Percentiles rank a stretch among this genome's conserved stretches.
Conservation (phyloP, 495 filamentous ascomycete genomes). For the Penicillium odoratum region DNA sequence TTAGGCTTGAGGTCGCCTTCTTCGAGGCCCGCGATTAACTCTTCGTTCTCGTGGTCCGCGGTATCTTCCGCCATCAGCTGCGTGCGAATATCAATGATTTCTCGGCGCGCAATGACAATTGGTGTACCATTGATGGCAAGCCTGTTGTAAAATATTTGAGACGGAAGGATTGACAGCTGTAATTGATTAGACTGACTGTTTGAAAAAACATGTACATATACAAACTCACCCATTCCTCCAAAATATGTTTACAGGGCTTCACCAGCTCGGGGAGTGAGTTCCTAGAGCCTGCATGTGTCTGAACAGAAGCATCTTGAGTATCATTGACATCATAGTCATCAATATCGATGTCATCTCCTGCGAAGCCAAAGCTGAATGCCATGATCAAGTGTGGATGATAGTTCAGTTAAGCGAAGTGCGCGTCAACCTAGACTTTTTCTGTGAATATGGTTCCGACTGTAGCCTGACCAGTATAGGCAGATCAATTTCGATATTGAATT, state of each 20-base stretch:
- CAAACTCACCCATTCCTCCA: slow-evolving; percentile 49
- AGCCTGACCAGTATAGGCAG: neutral
- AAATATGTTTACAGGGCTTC: slow-evolving; percentile 40
- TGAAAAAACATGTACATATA: slow-evolving; percentile 27
- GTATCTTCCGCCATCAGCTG: slow-evolving; percentile 91
- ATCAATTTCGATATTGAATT: neutral
- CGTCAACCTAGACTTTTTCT: neutral
- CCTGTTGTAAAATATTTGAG: slow-evolving; percentile 72
- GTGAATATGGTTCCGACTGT: slow-evolving; percentile 19
- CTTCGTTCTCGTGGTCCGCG: slow-evolving; percentile 42
- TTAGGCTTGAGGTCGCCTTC: slow-evolving; percentile 83
- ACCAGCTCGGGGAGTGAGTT: slow-evolving; percentile 35
- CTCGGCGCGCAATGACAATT: slow-evolving; percentile 71
- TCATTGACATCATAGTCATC: slow-evolving; percentile 43
- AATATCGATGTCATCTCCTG: slow-evolving; percentile 80
- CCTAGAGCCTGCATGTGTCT: neutral
- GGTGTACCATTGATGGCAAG: slow-evolving; percentile 51
- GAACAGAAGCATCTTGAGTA: slow-evolving; percentile 11
- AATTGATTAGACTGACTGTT: slow-evolving; percentile 46
- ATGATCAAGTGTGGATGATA: slow-evolving; percentile 9
- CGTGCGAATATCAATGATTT: slow-evolving; percentile 89
- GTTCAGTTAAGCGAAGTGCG: neutral
- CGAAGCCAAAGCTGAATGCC: slow-evolving; percentile 78
- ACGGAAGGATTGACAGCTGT: slow-evolving; percentile 68
- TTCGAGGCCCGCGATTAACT: slow-evolving; percentile 59